These are phyloP conservation scores for Leishmania mexicana DNA, from an alignment of 208 protist genomes.

Conservation along the genomic window DNA sequence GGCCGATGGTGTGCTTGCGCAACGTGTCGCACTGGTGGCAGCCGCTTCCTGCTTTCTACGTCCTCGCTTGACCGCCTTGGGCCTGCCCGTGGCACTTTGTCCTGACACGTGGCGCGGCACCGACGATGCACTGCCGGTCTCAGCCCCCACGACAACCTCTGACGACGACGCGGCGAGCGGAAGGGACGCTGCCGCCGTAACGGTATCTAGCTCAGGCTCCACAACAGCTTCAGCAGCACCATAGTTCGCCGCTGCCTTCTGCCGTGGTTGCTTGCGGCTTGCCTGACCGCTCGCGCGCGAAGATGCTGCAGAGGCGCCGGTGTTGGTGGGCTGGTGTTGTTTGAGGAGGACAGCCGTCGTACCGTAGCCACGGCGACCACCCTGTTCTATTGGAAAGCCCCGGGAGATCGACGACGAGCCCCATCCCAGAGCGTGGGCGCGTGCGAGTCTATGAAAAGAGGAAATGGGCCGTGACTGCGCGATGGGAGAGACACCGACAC, in stretches of 20 bases:
- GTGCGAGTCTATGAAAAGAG: slow-evolving; percentile 26
- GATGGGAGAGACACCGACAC: not conserved
- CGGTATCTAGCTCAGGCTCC: slow-evolving; percentile 16
- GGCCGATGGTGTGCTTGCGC: not conserved
- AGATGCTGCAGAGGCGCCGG: slow-evolving; percentile 11
- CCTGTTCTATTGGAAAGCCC: slow-evolving; percentile 9
- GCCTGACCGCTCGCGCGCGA: slow-evolving; percentile 1
- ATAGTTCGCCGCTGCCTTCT: slow-evolving; percentile 6
- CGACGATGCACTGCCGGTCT: not conserved
- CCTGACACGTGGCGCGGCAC: not conserved
- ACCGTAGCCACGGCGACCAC: slow-evolving; percentile 16
- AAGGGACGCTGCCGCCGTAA: not conserved
- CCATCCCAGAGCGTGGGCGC: slow-evolving; percentile 1
- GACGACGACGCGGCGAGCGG: not conserved
- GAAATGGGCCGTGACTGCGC: slow-evolving; percentile 13
- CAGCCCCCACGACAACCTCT: not conserved
- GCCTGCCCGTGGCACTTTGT: not conserved
- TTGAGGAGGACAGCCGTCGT: slow-evolving; percentile 23
- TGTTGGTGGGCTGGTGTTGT: slow-evolving; percentile 31
- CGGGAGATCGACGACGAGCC: not conserved
- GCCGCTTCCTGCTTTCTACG: slow-evolving; percentile 2
- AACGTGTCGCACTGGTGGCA: not conserved
- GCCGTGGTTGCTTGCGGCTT: slow-evolving; percentile 13
- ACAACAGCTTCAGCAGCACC: slow-evolving; percentile 4
- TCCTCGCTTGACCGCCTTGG: slow-evolving; percentile 8